Evolutionary conservation across 2,329 filamentous ascomycete genomes (phyloP), one percentile per base, ranked within the genome.

Genomic region (Aspergillus arachidicola): DNA sequence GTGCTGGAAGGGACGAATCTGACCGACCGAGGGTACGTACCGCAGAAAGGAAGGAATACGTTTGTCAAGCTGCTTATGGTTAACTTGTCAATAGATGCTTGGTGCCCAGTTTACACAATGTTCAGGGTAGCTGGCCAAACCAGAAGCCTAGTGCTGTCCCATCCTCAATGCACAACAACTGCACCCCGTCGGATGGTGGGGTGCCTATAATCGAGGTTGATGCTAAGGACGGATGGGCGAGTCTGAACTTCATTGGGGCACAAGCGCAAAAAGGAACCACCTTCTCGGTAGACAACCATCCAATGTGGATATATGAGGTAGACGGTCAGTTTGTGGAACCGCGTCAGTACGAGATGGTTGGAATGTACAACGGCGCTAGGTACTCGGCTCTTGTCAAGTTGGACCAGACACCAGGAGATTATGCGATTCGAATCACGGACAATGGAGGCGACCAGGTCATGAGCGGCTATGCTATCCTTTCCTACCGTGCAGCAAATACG

Each of bases 271-370:
- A 55, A 55, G 51, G 51, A 26, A 55, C 51, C 5, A 38, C 51
- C 2, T 55, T 55, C 32, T 55, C 51, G 11, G 51, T 55, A 6
- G 51, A 55, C 34, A 38, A 55, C 32, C 51, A 55, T 26, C 32
- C 51, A 30, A 55, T 55, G 51, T 55, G 51, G 51, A 26, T 55
- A 16, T 55, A 55, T n/a, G 51, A 55, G 34, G 51, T 55, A 9
- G 51, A 55, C 30, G 51, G 51, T 14, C 51, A 55, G 32, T 55
- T 55, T 6, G 51, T 55, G 11, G 51, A 55, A 10, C 51, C 51
- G 2, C n/a, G 51, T 7, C 51, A 38, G 14, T 55, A 36, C 14
- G 51, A 55, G 51, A 55, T 55, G 51, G 51, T 55, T 19, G 51
- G 51, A n/a, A 55, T 55, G 51, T 55, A 55, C 51, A 55, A 55